Evolutionary conservation across 208 protist species (phyloP).

Genomic region (Trypanosoma rangeli): DNA sequence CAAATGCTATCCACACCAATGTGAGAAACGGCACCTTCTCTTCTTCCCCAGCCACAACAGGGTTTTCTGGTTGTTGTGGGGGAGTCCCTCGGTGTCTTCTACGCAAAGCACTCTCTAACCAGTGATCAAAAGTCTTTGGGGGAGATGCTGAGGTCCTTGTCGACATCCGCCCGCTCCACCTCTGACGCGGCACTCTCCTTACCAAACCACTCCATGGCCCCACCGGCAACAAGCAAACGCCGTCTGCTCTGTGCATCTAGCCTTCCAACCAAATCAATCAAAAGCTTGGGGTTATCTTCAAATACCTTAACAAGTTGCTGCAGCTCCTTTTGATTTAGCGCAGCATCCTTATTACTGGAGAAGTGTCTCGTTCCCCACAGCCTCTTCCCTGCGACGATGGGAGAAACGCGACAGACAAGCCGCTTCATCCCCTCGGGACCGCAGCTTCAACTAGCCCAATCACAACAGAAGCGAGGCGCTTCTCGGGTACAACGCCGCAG

Average conservation of each 20-base stretch:
- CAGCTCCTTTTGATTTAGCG: conserved; percentile 44
- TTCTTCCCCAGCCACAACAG: background rate
- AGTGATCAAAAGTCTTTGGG: conserved; percentile 92
- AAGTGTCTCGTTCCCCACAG: background rate
- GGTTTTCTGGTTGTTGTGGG: conserved; percentile 8
- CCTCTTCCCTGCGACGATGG: background rate
- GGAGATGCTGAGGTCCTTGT: conserved; percentile 82
- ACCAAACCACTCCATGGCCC: conserved; percentile 92
- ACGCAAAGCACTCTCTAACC: conserved; percentile 83
- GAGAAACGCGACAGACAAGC: background rate
- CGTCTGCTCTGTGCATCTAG: conserved; percentile 73
- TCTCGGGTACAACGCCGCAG: background rate
- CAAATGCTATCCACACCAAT: conserved; percentile 71
- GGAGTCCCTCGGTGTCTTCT: conserved; percentile 47
- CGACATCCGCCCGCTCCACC: conserved; percentile 75
- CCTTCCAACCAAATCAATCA: conserved; percentile 78
- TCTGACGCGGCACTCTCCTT: conserved; percentile 80
- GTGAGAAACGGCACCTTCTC: conserved; percentile 47
- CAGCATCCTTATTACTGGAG: background rate
- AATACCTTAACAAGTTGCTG: conserved; percentile 62
- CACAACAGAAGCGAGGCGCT: background rate
- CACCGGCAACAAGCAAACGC: conserved; percentile 80
- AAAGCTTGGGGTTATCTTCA: conserved; percentile 80
- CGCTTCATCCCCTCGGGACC: conserved; percentile 7
- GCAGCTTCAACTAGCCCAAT: background rate